Evolutionary conservation across 2,329 filamentous ascomycete genomes (phyloP), one percentile per base, ranked within the genome.

Genomic region (Arthrobotrys megalospora): DNA sequence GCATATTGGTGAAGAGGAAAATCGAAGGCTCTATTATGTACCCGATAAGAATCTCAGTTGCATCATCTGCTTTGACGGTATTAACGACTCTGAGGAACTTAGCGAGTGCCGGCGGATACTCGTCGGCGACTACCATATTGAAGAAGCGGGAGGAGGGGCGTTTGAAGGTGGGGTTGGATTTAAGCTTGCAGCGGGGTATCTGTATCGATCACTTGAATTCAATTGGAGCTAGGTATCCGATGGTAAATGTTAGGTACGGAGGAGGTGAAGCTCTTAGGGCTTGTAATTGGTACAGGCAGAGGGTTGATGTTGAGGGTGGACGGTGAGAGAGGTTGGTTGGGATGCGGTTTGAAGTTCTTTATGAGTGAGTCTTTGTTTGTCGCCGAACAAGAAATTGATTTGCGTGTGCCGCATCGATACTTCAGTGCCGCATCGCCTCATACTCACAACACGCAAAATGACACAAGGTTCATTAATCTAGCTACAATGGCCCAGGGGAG

Each of bases 11-110:
- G 16, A 24, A 43, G 6, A n/a, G 38, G 12, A 53, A n/a, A 16
- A 28, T 2, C 36, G 52, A 55, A 38, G 32, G 24, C 1, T 6
- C 11, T n/a, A 34, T 36, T 36, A 41, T 58, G 12, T 53, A 77
- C 73, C 73, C 66, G 1, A 48, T 67, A 28, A 77, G 73, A 21
- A 77, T 71, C 45, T 77, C 73, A 41, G 66, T 77, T 3, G 58
- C 50, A 36, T 77, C 73, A 11, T 63, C 65, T 19, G 73, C 73
- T 24, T 67, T 77, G 6, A 71, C 66, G 28, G 50, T 67, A 38
- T 66, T 77, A 14, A 65, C 73, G 21, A 66, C 34, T 45, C 67
- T 70, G 6, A 77, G 66, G 43, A 71, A 77, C 32, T 77, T 71
- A 41, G 58, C 60, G 36, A 77, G 73, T 12, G 66, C 58, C 50